Evolutionary conservation across 768 basidiomycete genomes (phyloP).

Genomic region (Suillus cothurnatus): DNA sequence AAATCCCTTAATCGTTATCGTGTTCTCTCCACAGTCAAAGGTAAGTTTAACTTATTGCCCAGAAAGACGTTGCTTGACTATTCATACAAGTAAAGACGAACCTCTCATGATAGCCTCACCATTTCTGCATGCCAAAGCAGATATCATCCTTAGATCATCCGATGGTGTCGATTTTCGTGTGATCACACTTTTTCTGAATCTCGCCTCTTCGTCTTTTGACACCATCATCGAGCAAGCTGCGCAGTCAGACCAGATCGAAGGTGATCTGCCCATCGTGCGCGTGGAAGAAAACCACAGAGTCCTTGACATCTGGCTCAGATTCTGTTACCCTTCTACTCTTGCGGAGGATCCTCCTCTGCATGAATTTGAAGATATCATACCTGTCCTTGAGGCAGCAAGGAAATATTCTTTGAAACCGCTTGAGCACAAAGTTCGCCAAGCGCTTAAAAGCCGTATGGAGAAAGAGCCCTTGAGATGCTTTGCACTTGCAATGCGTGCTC

Average conservation of each 20-base stretch:
- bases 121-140: slow-evolving; percentile 36
- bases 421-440: slow-evolving; percentile 17
- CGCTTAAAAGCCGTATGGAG: slow-evolving; percentile 16
- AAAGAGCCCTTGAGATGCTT: slow-evolving; percentile 26
- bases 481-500: slow-evolving; percentile 28
- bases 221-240: slow-evolving; percentile 32
- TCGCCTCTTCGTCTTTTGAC: slow-evolving; percentile 37
- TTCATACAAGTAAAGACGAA: background rate
- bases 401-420: slow-evolving; percentile 11
- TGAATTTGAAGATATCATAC: slow-evolving; percentile 5
- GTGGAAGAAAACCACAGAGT: slow-evolving; percentile 14
- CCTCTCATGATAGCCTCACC: slow-evolving; percentile 17
- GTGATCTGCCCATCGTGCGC: slow-evolving; percentile 9
- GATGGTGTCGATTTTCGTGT: slow-evolving; percentile 41
- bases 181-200: slow-evolving; percentile 38
- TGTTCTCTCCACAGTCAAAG: background rate
- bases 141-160: slow-evolving; percentile 38
- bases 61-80: background rate
- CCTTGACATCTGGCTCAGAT: slow-evolving; percentile 15
- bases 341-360: slow-evolving; percentile 12
- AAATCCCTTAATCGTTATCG: no score
- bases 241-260: slow-evolving; percentile 12
- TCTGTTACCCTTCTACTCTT: slow-evolving; percentile 16
- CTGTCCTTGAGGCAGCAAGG: slow-evolving; percentile 7
- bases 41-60: background rate